Evolutionary conservation across 208 protist genomes (phyloP).

Genomic region (Leishmania lainsoni): DNA sequence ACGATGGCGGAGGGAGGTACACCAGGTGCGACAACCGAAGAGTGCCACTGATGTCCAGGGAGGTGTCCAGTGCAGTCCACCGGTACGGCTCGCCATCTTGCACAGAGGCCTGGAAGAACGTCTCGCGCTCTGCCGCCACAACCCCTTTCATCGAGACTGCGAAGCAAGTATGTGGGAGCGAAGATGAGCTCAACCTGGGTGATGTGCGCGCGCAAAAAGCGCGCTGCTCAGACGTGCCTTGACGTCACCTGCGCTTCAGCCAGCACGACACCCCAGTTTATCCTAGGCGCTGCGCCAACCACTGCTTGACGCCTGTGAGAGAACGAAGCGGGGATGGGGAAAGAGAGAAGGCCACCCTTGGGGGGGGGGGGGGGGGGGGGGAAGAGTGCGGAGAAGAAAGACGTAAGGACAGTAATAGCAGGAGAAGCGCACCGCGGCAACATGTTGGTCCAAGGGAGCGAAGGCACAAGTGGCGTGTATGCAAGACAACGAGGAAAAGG

Average conservation of each 20-base stretch:
- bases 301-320: neutral
- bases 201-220: neutral
- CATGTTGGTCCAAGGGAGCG: too few relatives aligned
- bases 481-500: neutral
- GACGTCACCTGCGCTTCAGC: neutral
- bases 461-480: neutral
- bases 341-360: neutral
- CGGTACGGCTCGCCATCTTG: conserved; percentile 60
- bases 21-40: conserved; percentile 76
- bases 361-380: too few relatives aligned
- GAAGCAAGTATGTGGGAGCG: neutral
- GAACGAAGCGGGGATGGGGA: neutral
- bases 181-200: neutral
- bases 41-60: conserved; percentile 58
- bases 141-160: conserved; percentile 22
- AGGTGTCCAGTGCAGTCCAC: conserved; percentile 47
- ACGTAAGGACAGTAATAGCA: neutral
- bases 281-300: neutral
- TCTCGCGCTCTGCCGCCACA: conserved; percentile 33
- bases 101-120: conserved; percentile 66
- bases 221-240: neutral
- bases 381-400: neutral
- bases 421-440: neutral
- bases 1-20: conserved; percentile 66
- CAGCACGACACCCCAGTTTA: neutral